Conservation (phyloP, 306 rosid genomes). For the Fragaria iinumae region DNA sequence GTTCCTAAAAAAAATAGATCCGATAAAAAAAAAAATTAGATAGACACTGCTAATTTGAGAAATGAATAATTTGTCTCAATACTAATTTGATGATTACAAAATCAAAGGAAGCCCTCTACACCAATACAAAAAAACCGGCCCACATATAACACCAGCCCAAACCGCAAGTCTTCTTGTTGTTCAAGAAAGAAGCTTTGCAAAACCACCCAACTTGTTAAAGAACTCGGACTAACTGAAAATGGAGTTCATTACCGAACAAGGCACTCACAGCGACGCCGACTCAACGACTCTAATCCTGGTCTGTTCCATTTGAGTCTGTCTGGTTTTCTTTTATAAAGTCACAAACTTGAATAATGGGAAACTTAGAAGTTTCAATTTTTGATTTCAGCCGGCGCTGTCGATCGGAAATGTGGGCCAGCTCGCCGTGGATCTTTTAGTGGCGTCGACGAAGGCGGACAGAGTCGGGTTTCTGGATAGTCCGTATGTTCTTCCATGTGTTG, state of each 20-base stretch:
- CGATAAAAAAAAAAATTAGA: too few relatives aligned
- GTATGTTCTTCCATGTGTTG: conserved; percentile 80
- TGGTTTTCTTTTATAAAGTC: not conserved
- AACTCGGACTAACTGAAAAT: conserved; percentile 9
- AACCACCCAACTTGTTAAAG: not conserved
- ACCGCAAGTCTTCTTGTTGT: not conserved
- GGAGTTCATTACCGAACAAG: conserved; percentile 70
- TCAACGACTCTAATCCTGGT: conserved; percentile 64
- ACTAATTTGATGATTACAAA: too few relatives aligned
- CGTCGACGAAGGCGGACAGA: conserved; percentile 65
- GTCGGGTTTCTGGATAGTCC: conserved; percentile 81
- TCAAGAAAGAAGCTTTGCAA: not conserved
- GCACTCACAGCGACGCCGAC: conserved; percentile 39
- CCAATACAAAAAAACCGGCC: not conserved
- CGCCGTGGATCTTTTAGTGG: conserved; percentile 69
- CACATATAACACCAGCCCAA: not conserved
- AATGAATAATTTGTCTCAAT: too few relatives aligned
- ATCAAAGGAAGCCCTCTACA: too few relatives aligned
- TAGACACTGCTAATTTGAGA: too few relatives aligned
- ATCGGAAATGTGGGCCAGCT: conserved; percentile 90
- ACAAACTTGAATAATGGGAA: not conserved
- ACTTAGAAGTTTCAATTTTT: not conserved
- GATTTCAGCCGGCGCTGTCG: conserved; percentile 73
- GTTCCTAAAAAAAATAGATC: too few relatives aligned
- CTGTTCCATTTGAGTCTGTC: conserved; percentile 11